Conservation (phyloP, 2,329 filamentous ascomycete species). For the Calonectria henricotiae region DNA sequence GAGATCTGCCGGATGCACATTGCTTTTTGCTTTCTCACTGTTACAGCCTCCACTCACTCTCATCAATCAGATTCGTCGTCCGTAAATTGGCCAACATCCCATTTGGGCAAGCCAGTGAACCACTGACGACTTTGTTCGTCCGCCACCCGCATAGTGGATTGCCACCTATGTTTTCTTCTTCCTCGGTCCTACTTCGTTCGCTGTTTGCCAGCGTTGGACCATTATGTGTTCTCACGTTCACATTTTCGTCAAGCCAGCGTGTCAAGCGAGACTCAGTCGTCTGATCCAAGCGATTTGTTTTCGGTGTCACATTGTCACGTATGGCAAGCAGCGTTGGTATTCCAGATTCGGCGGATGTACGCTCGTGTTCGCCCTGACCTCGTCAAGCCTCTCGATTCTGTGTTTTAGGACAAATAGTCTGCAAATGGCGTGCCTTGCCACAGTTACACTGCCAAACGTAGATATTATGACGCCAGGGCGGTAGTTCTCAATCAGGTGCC, state of each 20-base stretch:
- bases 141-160: conserved; percentile 12
- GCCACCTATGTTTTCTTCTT: conserved; percentile 23
- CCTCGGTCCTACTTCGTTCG: conserved; percentile 30
- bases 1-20: conserved; percentile 23
- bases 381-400: background rate
- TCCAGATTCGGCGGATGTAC: conserved; percentile 6
- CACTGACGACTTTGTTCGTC: conserved; percentile 15
- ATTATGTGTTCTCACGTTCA: conserved; percentile 16
- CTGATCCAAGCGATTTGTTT: conserved; percentile 24
- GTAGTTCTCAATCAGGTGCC: conserved; percentile 17
- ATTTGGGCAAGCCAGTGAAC: conserved; percentile 4
- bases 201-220: background rate
- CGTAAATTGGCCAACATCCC: conserved; percentile 6
- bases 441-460: background rate
- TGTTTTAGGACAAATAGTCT: background rate
- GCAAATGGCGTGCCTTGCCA: background rate
- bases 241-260: conserved; percentile 5
- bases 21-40: conserved; percentile 13
- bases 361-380: background rate
- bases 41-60: background rate
- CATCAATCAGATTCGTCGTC: conserved; percentile 2
- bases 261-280: conserved; percentile 4
- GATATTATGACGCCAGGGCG: background rate
- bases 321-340: background rate
- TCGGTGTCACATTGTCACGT: conserved; percentile 4